These are phyloP conservation scores for Chaetomium cochliodes DNA, from an alignment of 495 filamentous ascomycete species.

Conservation along the genomic window DNA sequence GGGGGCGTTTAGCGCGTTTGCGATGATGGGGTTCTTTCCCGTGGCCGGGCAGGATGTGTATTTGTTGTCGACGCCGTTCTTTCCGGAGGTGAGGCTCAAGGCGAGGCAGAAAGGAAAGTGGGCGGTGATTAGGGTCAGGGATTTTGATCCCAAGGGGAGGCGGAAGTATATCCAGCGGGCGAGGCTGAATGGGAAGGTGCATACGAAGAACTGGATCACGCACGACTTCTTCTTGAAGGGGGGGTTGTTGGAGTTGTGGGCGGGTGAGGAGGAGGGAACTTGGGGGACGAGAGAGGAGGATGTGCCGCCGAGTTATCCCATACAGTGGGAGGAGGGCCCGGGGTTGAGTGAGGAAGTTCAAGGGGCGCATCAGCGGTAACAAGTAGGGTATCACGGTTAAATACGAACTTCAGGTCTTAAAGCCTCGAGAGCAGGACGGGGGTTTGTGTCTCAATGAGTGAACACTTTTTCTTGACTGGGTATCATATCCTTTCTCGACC, in stretches of 20 bases:
- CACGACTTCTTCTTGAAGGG: conserved; percentile 72
- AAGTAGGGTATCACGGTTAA: not conserved
- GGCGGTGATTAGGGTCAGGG: conserved; percentile 55
- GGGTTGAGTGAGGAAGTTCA: not conserved
- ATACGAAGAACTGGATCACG: conserved; percentile 67
- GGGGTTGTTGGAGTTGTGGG: conserved; percentile 60
- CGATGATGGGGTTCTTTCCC: conserved; percentile 72
- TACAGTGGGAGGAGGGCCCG: not conserved
- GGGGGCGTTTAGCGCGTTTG: conserved; percentile 68
- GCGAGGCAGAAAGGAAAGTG: conserved; percentile 36
- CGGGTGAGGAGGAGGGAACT: conserved; percentile 59
- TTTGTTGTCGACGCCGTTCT: conserved; percentile 64
- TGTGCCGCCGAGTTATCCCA: conserved; percentile 58
- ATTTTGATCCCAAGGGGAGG: conserved; percentile 61
- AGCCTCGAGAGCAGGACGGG: not conserved
- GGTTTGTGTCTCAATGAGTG: too few species aligned
- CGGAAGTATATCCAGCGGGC: conserved; percentile 62
- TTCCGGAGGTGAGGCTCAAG: conserved; percentile 60
- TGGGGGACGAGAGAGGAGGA: conserved; percentile 68
- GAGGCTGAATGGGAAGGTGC: conserved; percentile 60
- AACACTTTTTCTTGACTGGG: not conserved
- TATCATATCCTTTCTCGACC: not conserved
- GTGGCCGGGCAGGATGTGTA: conserved; percentile 74
- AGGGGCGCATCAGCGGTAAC: too few species aligned
- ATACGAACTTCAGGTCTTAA: not conserved